phyloP scores from a whole-genome alignment of 495 filamentous ascomycete species.

The Aspergillus cavernicola region DNA sequence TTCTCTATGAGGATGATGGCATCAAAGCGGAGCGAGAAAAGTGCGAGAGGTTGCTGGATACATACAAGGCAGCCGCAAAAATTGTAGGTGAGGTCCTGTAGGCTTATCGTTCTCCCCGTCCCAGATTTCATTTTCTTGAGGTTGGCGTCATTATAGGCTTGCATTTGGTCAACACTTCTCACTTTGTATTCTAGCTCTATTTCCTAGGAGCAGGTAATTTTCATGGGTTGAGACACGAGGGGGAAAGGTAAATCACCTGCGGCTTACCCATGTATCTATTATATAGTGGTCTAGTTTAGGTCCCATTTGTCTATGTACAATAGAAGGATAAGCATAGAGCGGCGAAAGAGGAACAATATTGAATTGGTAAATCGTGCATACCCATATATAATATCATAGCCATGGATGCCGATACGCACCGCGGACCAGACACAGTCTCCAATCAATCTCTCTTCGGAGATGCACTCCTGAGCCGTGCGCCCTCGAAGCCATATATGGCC shows the following conservation, averaged over 20 bases:
- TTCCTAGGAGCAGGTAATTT: neutral
- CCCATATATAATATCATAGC: neutral
- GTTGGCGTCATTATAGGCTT: neutral
- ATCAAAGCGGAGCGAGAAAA: slow-evolving; percentile 98
- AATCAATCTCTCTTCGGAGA: slow-evolving; percentile 22
- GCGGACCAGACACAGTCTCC: neutral
- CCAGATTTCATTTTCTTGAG: neutral
- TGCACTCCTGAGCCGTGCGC: slow-evolving; percentile 36
- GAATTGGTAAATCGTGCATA: no score
- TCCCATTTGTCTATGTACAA: neutral
- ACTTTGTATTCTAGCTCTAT: neutral
- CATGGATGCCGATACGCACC: no score
- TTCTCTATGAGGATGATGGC: slow-evolving; percentile 94
- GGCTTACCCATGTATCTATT: neutral
- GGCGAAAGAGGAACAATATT: no score
- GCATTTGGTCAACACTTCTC: neutral
- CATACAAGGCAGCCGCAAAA: slow-evolving; percentile 94
- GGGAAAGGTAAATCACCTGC: neutral
- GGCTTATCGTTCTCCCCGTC: slow-evolving; percentile 6
- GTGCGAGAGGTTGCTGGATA: slow-evolving; percentile 89
- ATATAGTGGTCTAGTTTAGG: neutral
- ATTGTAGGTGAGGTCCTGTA: slow-evolving; percentile 96
- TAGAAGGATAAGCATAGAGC: neutral
- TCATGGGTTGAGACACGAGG: neutral
- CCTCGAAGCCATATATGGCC: slow-evolving; percentile 81